Percentiles rank a stretch among this genome's conserved stretches.
These are phyloP conservation scores for Ilex paraguariensis DNA, from an alignment of 305 asterid genomes.

Conservation along the genomic window DNA sequence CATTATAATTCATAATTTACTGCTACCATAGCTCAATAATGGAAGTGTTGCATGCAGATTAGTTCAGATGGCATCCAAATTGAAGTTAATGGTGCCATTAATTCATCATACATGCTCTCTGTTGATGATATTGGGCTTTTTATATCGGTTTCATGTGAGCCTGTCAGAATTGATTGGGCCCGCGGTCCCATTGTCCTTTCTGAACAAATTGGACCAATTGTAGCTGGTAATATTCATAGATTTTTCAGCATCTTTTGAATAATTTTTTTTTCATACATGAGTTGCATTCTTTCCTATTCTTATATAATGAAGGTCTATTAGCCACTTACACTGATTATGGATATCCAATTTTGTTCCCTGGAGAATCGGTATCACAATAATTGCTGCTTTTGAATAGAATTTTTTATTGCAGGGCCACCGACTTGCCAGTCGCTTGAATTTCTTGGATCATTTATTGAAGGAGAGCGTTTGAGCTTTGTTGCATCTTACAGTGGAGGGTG, in stretches of 20 bases:
- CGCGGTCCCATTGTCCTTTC: slow-evolving; percentile 87
- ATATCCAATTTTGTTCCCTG: slow-evolving; percentile 5
- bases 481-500: slow-evolving; percentile 96
- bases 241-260: not conserved
- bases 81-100: slow-evolving; percentile 65
- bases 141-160: slow-evolving; percentile 89
- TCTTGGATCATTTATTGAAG: slow-evolving; percentile 83
- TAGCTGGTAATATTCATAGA: slow-evolving; percentile 23
- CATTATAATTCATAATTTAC: not conserved
- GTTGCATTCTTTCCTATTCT: not conserved
- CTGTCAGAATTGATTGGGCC: slow-evolving; percentile 86
- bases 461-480: slow-evolving; percentile 53
- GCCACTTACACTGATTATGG: not conserved
- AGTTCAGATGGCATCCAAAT: slow-evolving; percentile 54
- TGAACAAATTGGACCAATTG: slow-evolving; percentile 87
- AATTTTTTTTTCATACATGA: not conserved
- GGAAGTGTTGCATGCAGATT: slow-evolving; percentile 50
- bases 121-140: slow-evolving; percentile 82
- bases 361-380: slow-evolving; percentile 7
- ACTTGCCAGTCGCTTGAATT: slow-evolving; percentile 84
- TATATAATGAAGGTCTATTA: too few species aligned
- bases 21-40: slow-evolving; percentile 16
- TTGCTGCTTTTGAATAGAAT: slow-evolving; percentile 2
- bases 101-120: slow-evolving; percentile 62
- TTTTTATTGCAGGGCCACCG: slow-evolving; percentile 66